Percentiles rank a stretch among this genome's conserved stretches.
These are phyloP conservation scores for Mortierella sp. DNA, from an alignment of 371 early-diverging fungal genomes.

Conservation along the genomic window DNA sequence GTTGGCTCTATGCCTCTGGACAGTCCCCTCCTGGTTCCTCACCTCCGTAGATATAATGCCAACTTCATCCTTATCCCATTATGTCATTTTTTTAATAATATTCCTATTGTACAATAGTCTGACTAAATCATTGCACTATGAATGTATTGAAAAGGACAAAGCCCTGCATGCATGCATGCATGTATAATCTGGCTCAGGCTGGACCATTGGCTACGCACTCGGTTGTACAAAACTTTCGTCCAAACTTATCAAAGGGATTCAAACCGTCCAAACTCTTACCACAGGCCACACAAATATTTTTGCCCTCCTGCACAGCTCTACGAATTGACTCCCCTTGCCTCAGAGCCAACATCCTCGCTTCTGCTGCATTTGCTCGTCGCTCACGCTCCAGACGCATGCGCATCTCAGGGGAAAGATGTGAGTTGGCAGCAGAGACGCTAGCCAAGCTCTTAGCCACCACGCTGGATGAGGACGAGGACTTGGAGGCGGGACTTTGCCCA, in stretches of 20 bases:
- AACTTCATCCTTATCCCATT: not conserved
- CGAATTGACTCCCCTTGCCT: constrained; percentile 34
- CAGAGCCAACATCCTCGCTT: constrained; percentile 68
- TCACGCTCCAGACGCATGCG: constrained; percentile 87
- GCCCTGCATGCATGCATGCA: not conserved
- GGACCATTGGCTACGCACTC: constrained; percentile 53
- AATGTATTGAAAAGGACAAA: not conserved
- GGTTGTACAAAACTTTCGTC: constrained; percentile 58
- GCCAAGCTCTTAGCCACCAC: constrained; percentile 45
- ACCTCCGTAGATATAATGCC: not conserved
- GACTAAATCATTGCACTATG: not conserved
- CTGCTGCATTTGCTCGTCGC: constrained; percentile 84
- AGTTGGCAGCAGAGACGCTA: constrained; percentile 50
- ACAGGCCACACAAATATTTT: constrained; percentile 59
- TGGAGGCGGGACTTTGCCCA: constrained; percentile 25
- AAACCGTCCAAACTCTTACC: constrained; percentile 55
- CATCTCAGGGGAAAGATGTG: constrained; percentile 80
- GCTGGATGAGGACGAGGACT: constrained; percentile 13
- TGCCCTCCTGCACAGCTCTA: constrained; percentile 35
- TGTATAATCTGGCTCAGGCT: constrained; percentile 14
- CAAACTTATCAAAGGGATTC: constrained; percentile 63
- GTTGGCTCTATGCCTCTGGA: constrained; percentile 48
- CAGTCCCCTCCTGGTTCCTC: constrained; percentile 39
- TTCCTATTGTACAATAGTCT: not conserved
- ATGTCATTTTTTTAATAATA: not conserved